phyloP scores from a whole-genome alignment of 2,329 filamentous ascomycete species.

The Alternaria sp. region DNA sequence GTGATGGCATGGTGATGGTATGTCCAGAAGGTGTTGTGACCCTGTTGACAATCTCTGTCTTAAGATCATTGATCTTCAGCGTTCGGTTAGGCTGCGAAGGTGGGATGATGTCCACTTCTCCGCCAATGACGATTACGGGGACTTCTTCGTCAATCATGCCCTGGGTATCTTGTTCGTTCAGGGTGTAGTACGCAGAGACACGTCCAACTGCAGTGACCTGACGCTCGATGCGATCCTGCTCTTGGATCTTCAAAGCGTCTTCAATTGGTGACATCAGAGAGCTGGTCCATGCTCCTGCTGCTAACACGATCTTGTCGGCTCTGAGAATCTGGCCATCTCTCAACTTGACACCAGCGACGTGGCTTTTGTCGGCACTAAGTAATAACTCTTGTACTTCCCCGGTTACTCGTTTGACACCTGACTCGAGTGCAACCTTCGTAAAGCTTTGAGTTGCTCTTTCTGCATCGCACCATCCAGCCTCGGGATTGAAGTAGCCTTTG shows the following conservation, averaged over 20 bases:
- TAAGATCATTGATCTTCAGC: slow-evolving; percentile 69
- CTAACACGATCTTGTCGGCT: slow-evolving; percentile 64
- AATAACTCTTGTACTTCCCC: slow-evolving; percentile 58
- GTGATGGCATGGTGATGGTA: slow-evolving; percentile 62
- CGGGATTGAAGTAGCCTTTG: slow-evolving; percentile 59
- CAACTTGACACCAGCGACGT: slow-evolving; percentile 57
- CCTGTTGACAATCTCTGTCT: slow-evolving; percentile 64
- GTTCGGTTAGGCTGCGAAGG: slow-evolving; percentile 57
- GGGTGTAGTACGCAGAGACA: slow-evolving; percentile 64
- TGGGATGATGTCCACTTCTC: slow-evolving; percentile 58
- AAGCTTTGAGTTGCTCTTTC: slow-evolving; percentile 56
- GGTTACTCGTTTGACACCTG: slow-evolving; percentile 57
- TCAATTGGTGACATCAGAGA: slow-evolving; percentile 61
- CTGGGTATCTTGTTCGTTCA: slow-evolving; percentile 57
- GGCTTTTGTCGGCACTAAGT: slow-evolving; percentile 41
- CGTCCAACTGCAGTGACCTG: slow-evolving; percentile 68
- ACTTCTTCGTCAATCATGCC: slow-evolving; percentile 57
- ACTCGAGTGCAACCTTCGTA: slow-evolving; percentile 53
- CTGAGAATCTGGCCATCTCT: slow-evolving; percentile 56
- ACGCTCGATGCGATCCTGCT: slow-evolving; percentile 58
- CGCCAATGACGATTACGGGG: slow-evolving; percentile 63
- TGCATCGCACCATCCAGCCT: slow-evolving; percentile 64
- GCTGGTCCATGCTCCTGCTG: slow-evolving; percentile 66
- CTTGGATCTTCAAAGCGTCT: slow-evolving; percentile 53
- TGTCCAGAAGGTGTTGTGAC: slow-evolving; percentile 58